These are phyloP conservation scores for Diaporthe helianthi DNA, from an alignment of 2,329 filamentous ascomycete genomes.

Conservation along the genomic window DNA sequence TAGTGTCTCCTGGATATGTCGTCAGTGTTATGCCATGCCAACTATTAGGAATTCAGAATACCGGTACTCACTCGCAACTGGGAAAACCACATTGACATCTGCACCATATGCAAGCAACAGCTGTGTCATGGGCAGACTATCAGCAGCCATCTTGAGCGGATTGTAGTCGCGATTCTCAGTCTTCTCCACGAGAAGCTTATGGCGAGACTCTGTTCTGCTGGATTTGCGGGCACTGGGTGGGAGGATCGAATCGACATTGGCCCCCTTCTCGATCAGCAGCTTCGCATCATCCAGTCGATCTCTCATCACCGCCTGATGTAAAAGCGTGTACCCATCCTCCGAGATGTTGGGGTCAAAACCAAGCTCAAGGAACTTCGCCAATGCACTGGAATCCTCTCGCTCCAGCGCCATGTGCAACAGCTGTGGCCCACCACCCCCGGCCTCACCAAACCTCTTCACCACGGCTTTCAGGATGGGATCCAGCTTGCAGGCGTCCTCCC, in stretches of 20 bases:
- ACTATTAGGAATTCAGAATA: background rate
- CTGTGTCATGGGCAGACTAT: background rate
- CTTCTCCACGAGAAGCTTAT: background rate
- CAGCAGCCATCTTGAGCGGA: background rate
- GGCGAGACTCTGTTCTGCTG: background rate
- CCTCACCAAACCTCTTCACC: background rate
- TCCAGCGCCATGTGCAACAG: background rate
- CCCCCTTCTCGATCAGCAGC: background rate
- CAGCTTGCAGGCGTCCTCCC: background rate
- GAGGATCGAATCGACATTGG: background rate
- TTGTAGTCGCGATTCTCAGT: background rate
- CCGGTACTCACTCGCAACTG: background rate
- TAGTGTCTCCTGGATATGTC: background rate
- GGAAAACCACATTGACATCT: background rate
- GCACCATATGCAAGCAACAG: background rate
- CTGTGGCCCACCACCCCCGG: background rate
- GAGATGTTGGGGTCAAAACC: constrained; percentile 8
- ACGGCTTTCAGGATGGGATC: background rate
- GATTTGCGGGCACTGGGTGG: constrained; percentile 1
- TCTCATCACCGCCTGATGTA: constrained; percentile 5
- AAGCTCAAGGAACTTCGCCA: constrained; percentile 4
- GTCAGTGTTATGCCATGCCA: background rate
- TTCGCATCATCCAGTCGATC: background rate
- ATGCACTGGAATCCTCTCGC: background rate
- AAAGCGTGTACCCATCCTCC: background rate